Evolutionary conservation across 2,329 filamentous ascomycete species (phyloP).

Genomic region (Aaosphaeria arxii): DNA sequence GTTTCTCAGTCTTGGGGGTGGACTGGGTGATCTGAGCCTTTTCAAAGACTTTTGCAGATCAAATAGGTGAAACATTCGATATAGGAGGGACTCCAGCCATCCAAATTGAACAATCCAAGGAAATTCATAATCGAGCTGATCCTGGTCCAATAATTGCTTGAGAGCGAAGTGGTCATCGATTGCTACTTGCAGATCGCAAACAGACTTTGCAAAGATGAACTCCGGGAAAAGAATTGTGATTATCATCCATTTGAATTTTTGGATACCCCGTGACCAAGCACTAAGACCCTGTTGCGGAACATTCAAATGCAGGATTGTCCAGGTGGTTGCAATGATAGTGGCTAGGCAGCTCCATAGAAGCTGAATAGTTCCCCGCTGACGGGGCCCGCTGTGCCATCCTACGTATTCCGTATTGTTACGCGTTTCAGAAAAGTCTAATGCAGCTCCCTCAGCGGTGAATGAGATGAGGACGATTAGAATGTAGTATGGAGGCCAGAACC

Average conservation of each 20-base stretch:
- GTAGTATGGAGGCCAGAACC: too few relatives aligned
- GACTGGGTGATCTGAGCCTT: too few relatives aligned
- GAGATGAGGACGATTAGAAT: too few relatives aligned
- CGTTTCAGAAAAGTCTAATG: too few relatives aligned
- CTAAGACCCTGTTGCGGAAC: background rate
- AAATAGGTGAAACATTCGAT: too few relatives aligned
- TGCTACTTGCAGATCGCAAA: background rate
- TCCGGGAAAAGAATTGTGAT: conserved; percentile 5
- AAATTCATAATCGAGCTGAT: too few relatives aligned
- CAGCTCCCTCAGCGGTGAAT: too few relatives aligned
- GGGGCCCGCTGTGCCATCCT: background rate
- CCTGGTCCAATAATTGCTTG: too few relatives aligned
- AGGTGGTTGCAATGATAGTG: conserved; percentile 1
- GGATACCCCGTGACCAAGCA: background rate
- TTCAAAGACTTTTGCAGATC: too few relatives aligned
- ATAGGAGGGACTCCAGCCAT: too few relatives aligned
- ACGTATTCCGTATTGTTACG: background rate
- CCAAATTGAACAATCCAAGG: too few relatives aligned
- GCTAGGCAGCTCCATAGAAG: background rate
- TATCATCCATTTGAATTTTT: conserved; percentile 7
- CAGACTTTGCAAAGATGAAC: conserved; percentile 4
- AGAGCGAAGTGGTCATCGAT: background rate
- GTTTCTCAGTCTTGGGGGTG: too few relatives aligned
- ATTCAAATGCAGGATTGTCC: conserved; percentile 6
- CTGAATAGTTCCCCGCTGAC: background rate